phyloP scores from a whole-genome alignment of 306 rosid genomes.

The Quercus engelmannii region DNA sequence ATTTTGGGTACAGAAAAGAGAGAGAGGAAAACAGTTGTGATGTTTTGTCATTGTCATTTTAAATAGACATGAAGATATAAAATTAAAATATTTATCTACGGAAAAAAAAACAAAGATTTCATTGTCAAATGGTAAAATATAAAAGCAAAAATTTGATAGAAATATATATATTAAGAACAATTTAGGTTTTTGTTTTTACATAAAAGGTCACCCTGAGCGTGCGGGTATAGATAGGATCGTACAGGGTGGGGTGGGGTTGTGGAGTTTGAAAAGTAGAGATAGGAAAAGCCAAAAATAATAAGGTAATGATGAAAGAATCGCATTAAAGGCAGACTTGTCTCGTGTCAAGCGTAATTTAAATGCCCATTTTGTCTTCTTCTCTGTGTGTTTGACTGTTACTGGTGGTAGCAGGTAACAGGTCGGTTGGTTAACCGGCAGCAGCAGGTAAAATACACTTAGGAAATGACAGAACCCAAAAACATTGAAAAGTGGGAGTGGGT shows the following conservation, averaged over 20 bases:
- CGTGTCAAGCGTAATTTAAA: constrained; percentile 19
- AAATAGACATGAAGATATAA: no score
- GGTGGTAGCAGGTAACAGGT: constrained; percentile 41
- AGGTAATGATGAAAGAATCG: constrained; percentile 64
- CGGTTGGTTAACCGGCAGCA: constrained; percentile 42
- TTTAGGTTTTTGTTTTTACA: no score
- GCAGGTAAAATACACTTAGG: constrained; percentile 30
- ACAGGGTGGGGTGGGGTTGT: background rate
- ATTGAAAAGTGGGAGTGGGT: constrained; percentile 8
- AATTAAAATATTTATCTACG: no score
- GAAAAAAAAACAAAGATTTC: no score
- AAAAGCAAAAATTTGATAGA: no score
- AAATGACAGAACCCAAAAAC: constrained; percentile 4
- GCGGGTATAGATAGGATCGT: constrained; percentile 30
- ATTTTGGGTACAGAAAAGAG: background rate
- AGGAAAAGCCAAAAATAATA: constrained; percentile 53
- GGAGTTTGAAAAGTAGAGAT: constrained; percentile 28
- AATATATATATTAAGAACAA: no score
- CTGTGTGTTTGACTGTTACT: constrained; percentile 24
- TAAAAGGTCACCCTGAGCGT: constrained; percentile 5
- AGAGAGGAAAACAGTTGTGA: background rate
- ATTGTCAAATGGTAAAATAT: no score
- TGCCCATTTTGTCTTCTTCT: constrained; percentile 31
- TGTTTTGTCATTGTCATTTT: background rate
- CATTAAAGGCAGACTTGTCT: constrained; percentile 35